Evolutionary conservation across 2,329 filamentous ascomycete species (phyloP).

Genomic region (Biscogniauxia sp.): DNA sequence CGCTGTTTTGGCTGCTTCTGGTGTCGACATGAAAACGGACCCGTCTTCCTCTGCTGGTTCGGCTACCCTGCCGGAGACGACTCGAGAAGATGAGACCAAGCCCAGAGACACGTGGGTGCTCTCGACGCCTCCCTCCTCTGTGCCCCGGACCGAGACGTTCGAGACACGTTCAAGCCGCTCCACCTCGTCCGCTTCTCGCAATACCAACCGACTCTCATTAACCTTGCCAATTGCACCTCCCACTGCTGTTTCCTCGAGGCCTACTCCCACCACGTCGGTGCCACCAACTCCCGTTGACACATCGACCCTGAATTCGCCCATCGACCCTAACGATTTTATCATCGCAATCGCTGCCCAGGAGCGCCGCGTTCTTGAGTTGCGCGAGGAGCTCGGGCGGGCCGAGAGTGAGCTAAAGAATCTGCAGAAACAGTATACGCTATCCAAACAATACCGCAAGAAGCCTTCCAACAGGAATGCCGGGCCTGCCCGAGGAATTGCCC

Average conservation of each 20-base stretch:
- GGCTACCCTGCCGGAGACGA: conserved; percentile 10
- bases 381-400: conserved; percentile 82
- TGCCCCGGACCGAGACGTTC: conserved; percentile 37
- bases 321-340: conserved; percentile 68
- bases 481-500: conserved; percentile 45
- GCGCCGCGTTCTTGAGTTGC: conserved; percentile 82
- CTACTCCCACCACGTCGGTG: conserved; percentile 46
- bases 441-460: conserved; percentile 75
- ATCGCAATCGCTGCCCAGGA: conserved; percentile 92
- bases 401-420: conserved; percentile 73
- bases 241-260: conserved; percentile 50
- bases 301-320: conserved; percentile 42
- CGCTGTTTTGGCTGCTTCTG: conserved; percentile 24
- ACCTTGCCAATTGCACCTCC: conserved; percentile 60
- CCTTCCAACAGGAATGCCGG: conserved; percentile 62
- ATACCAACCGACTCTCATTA: conserved; percentile 57
- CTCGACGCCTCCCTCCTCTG: conserved; percentile 36
- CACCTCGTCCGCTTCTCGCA: conserved; percentile 51
- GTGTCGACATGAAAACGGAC: conserved; percentile 17
- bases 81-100: conserved; percentile 15
- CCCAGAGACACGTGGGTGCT: conserved; percentile 27
- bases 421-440: conserved; percentile 78
- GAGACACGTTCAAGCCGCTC: conserved; percentile 49
- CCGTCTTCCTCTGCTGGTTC: conserved; percentile 13
- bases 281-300: conserved; percentile 52